Percentiles rank a stretch among this genome's conserved stretches.
Evolutionary conservation across 768 basidiomycete species (phyloP).

Genomic region (Exidia glandulosa): DNA sequence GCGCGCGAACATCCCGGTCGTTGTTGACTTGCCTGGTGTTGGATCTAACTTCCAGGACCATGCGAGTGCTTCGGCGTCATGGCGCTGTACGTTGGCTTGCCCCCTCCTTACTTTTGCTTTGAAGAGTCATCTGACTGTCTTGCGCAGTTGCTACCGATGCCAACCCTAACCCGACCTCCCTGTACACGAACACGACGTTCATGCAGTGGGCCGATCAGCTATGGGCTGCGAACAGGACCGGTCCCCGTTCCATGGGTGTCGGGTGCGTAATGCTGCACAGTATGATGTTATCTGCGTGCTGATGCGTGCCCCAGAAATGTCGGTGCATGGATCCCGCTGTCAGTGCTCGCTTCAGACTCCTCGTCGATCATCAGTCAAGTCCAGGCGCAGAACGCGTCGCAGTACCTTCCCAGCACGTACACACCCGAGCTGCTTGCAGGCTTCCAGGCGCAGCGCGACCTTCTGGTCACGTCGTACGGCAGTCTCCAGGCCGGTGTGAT

Average conservation of each 20-base stretch:
- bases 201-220: neutral
- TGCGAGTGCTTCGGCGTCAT: neutral
- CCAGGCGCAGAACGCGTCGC: neutral
- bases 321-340: neutral
- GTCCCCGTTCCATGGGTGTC: neutral
- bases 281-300: no score
- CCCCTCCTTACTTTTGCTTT: neutral
- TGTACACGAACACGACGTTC: neutral
- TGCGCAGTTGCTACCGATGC: neutral
- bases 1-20: conserved; percentile 8
- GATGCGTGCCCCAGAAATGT: no score
- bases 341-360: neutral
- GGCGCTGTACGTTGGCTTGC: neutral
- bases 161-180: neutral
- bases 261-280: no score
- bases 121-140: no score
- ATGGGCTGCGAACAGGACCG: neutral
- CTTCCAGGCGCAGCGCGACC: neutral
- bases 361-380: neutral
- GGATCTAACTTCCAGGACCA: conserved; percentile 4
- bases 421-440: neutral
- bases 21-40: conserved; percentile 14
- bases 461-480: neutral
- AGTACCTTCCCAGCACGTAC: neutral
- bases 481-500: neutral